These are phyloP conservation scores for Ceratopteris richardii DNA, from an alignment of 75 land plant genomes.

Conservation along the genomic window DNA sequence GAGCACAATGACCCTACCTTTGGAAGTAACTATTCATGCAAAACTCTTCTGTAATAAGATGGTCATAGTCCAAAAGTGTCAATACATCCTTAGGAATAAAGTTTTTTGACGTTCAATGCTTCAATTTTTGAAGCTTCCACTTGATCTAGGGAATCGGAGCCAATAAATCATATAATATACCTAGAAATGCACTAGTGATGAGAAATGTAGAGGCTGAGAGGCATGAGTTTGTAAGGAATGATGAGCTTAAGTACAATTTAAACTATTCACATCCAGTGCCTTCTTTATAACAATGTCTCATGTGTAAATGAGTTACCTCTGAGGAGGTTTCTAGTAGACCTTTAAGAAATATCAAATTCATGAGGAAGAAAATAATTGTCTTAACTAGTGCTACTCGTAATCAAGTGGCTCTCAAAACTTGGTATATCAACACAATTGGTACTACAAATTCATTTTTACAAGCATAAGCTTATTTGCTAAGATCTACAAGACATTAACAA, in stretches of 20 bases:
- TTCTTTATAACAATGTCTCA: conserved; percentile 79
- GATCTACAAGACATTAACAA: conserved; percentile 56
- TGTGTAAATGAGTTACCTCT: conserved; percentile 47
- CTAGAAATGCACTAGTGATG: conserved; percentile 76
- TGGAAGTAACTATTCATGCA: conserved; percentile 42
- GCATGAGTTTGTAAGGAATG: conserved; percentile 70
- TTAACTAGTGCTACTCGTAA: conserved; percentile 67
- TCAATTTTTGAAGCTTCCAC: conserved; percentile 47
- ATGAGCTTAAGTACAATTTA: conserved; percentile 70
- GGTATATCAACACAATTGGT: conserved; percentile 63
- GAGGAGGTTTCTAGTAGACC: conserved; percentile 79
- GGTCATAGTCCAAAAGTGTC: background rate
- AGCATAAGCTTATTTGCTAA: conserved; percentile 77
- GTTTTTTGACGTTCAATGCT: background rate
- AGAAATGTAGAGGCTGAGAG: conserved; percentile 78
- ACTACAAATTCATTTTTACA: conserved; percentile 76
- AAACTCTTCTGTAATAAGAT: conserved; percentile 9
- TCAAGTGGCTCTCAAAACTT: conserved; percentile 72
- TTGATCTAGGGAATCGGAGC: conserved; percentile 92
- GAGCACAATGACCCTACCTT: conserved; percentile 8
- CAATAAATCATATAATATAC: conserved; percentile 73
- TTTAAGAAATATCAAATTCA: conserved; percentile 65
- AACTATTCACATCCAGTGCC: conserved; percentile 71
- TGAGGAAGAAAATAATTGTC: conserved; percentile 84
- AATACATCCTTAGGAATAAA: background rate